phyloP scores from a whole-genome alignment of 108 stramenopile species.

The Nitzschia sp. region DNA sequence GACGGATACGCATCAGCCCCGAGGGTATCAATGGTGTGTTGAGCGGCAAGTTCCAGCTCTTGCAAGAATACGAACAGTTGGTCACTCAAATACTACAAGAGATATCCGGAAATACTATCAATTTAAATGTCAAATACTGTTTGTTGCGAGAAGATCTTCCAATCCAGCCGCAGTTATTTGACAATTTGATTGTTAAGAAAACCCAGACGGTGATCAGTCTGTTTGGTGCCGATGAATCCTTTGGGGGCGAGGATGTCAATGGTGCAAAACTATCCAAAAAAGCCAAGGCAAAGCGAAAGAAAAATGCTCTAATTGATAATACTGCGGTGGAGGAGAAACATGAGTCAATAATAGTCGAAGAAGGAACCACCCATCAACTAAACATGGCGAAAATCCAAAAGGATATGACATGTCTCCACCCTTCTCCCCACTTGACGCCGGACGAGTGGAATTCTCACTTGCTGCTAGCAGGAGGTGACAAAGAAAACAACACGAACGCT shows the following conservation, averaged over 20 bases:
- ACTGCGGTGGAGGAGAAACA: background rate
- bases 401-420: conserved; percentile 46
- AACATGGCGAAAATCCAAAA: conserved; percentile 2
- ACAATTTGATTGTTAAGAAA: conserved; percentile 54
- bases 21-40: conserved; percentile 89
- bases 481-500: conserved; percentile 23
- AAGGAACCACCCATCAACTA: background rate
- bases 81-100: conserved; percentile 38
- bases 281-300: background rate
- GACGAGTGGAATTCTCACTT: conserved; percentile 68
- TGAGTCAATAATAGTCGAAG: background rate
- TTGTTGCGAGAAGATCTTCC: conserved; percentile 63
- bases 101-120: background rate
- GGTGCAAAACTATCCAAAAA: background rate
- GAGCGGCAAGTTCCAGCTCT: conserved; percentile 39
- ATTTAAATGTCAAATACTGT: conserved; percentile 80
- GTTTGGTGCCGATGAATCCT: conserved; percentile 45
- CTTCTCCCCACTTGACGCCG: conserved; percentile 65
- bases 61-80: conserved; percentile 52
- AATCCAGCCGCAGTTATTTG: conserved; percentile 63
- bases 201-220: conserved; percentile 77
- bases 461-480: too few relatives aligned
- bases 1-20: conserved; percentile 66
- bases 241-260: too few relatives aligned
- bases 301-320: background rate